Evolutionary conservation across 208 protist genomes (phyloP), one percentile per base, ranked within the genome.

Genomic region (Acanthamoeba triangularis): DNA sequence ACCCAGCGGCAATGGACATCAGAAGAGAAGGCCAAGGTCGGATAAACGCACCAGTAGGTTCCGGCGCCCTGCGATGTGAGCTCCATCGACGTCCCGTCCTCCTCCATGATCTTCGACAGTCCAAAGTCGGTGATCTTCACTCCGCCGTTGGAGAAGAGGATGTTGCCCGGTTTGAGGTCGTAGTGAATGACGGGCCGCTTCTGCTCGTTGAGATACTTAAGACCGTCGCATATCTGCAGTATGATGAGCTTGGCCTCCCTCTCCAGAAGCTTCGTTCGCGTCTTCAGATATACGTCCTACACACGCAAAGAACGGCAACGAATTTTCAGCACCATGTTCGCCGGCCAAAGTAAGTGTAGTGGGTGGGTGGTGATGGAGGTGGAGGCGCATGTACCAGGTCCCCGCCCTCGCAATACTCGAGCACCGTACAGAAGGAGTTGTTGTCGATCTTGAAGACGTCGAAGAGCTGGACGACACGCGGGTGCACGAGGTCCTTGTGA

Each of bases 41-140:
- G 67, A 30, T 23, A 49, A 25, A 96, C 25, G 82, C 25, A 98
- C 99, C 99, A 99, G 96, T 99, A 99, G 30, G 99, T 99, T 23
- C 99, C 99, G 4, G 99, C 98, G 37, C 99, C 99, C 94, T 99
- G 98, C 23, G 98, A 99, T 52, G 99, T 99, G 44, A 99, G 98
- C 90, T 99, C 99, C 95, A 99, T 99, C 44, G 97, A 74, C 13
- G 80, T 95, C 25, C 96, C 87, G 59, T 98, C 97, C 28, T 97
- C 63, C 20, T 96, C 95, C 87, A 99, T 98, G 23, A 99, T 98
- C 97, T 99, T 99, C 63, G 98, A 99, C 25, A 99, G 98, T 16
- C 99, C 99, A 98, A 99, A 99, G 97, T 99, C 99, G 20, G 99
- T 99, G 52, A 99, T 99, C 95, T 99, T 99, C n/a, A 99, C 98